Evolutionary conservation across 129 eudicot species (phyloP), one percentile per base, ranked within the genome.

Genomic region (Erigeron canadensis): DNA sequence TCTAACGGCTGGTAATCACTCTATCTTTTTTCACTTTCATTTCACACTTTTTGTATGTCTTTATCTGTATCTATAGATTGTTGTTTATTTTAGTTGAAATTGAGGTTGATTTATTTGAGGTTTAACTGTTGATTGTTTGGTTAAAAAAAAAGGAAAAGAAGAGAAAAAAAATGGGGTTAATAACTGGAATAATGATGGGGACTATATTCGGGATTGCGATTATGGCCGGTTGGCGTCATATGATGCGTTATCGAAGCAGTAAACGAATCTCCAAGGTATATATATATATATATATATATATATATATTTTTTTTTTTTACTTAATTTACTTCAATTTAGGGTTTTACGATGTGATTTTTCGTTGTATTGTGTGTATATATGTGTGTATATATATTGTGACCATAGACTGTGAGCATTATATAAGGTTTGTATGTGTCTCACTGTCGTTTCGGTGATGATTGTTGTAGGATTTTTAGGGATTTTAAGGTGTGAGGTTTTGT

Each of bases 141-240:
- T 34, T 55, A 1, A 50, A 18, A 4, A 55, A 50, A 11, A 42
- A 13, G n/a, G 3, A 28, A 28, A 28, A 28, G 34, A 28, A 28
- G 34, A 28, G 3, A 28, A 28, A 28, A 28, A 28, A 75, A 69
- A 92, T 92, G 98, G 98, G 98, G 79, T 65, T 92, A 80, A 81
- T 92, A 69, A 85, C 98, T 66, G 98, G 98, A 51, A 73, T 89
- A 17, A 45, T 92, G 75, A 78, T 89, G 85, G 98, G 98, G 86
- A 89, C 81, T 72, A 8, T 89, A 47, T 65, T 84, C 28, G 98
- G 98, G 82, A 80, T 92, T 63, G 96, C 84, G n/a, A 59, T 89
- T 73, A 89, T 92, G 98, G 98, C 98, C n/a, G 98, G 96, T 10
- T 92, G 95, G 96, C 81, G 80, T 54, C 87, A 86, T 9, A 92